Conservation (phyloP, 345 rosid species). For the Brassica nigra region DNA sequence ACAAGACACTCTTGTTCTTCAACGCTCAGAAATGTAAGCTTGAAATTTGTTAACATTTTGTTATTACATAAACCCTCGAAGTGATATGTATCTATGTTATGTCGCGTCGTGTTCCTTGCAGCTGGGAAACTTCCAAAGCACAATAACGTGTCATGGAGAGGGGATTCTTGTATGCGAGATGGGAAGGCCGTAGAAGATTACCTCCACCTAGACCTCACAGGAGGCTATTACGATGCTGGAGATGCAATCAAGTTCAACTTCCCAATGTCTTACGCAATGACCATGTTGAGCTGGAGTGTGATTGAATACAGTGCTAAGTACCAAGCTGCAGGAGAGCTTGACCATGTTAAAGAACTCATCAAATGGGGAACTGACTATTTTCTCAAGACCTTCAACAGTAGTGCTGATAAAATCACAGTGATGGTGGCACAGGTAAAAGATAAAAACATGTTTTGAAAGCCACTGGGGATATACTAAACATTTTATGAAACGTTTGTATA, state of each 20-base stretch:
- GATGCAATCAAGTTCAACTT: slow-evolving; percentile 91
- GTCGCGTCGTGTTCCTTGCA: slow-evolving; percentile 40
- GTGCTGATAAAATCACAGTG: slow-evolving; percentile 59
- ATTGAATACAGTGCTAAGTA: slow-evolving; percentile 89
- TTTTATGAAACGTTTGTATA: neutral
- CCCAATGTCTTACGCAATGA: slow-evolving; percentile 81
- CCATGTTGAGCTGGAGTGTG: slow-evolving; percentile 97
- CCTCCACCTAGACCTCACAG: too few relatives aligned
- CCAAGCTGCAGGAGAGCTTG: slow-evolving; percentile 83
- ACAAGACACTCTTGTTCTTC: slow-evolving; percentile 89
- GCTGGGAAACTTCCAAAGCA: slow-evolving; percentile 79
- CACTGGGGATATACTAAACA: neutral
- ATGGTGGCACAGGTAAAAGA: slow-evolving; percentile 64
- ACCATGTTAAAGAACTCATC: slow-evolving; percentile 79
- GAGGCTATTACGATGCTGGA: slow-evolving; percentile 93
- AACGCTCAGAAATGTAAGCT: slow-evolving; percentile 76
- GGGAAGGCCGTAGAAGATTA: too few relatives aligned
- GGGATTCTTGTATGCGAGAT: slow-evolving; percentile 52
- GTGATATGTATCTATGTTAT: neutral
- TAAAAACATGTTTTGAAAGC: neutral
- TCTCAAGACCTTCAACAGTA: slow-evolving; percentile 77
- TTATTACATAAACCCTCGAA: neutral
- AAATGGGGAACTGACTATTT: slow-evolving; percentile 92
- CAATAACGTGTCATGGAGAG: slow-evolving; percentile 87
- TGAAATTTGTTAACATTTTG: neutral